These are phyloP conservation scores for Tulasnella sp. DNA, from an alignment of 768 basidiomycete genomes.

Conservation along the genomic window DNA sequence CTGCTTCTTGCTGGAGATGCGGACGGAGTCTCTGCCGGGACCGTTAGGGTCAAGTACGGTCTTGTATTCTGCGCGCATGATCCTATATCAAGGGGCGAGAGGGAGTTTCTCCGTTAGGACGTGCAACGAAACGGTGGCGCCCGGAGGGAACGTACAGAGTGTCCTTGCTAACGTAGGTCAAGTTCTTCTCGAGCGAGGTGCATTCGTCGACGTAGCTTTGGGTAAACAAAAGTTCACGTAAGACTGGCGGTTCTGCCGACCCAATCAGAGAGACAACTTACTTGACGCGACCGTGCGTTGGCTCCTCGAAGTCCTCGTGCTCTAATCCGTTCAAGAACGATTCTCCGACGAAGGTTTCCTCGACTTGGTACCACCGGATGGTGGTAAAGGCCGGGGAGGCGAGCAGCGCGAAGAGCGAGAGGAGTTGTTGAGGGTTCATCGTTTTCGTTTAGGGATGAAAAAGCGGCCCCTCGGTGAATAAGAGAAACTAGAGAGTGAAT, in stretches of 20 bases:
- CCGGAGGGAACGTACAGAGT: not conserved
- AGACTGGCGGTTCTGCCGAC: too few species aligned
- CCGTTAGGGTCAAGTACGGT: conserved; percentile 47
- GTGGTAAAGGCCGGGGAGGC: not conserved
- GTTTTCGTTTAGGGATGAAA: too few species aligned
- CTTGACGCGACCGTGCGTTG: conserved; percentile 13
- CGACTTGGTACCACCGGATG: not conserved
- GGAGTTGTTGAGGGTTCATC: not conserved
- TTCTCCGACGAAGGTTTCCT: not conserved
- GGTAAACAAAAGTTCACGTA: not conserved
- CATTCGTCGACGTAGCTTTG: conserved; percentile 46
- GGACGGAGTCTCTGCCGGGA: conserved; percentile 57
- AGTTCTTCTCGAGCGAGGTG: conserved; percentile 50
- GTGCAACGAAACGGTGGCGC: not conserved
- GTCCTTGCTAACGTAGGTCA: conserved; percentile 53
- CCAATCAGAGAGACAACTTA: not conserved
- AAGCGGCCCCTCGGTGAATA: too few species aligned
- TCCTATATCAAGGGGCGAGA: too few species aligned
- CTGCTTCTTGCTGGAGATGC: conserved; percentile 50
- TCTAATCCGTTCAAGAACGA: conserved; percentile 6
- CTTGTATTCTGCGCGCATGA: conserved; percentile 53
- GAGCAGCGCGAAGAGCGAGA: not conserved
- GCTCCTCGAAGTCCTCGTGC: not conserved
- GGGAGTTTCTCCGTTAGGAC: not conserved
- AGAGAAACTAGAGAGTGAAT: too few species aligned